These are phyloP conservation scores for Xylaria intraflava DNA, from an alignment of 495 filamentous ascomycete genomes.

Conservation along the genomic window DNA sequence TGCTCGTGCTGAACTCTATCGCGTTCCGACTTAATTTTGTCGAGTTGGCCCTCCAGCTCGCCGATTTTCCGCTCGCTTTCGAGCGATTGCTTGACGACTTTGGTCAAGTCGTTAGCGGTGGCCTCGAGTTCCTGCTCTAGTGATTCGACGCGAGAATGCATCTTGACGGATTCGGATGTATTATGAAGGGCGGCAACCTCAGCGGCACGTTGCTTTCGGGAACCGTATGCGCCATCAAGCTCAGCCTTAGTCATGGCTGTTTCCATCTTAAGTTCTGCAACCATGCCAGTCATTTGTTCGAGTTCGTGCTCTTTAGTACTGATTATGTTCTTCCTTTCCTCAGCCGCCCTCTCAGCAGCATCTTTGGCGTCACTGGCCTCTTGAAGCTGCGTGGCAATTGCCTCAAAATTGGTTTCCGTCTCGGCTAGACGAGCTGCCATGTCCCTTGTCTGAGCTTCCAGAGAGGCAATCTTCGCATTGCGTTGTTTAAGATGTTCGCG, in stretches of 20 bases:
- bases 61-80: conserved; percentile 81
- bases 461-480: conserved; percentile 40
- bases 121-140: conserved; percentile 75
- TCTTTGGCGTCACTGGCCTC: conserved; percentile 31
- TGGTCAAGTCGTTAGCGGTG: conserved; percentile 79
- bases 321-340: conserved; percentile 37
- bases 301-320: conserved; percentile 58
- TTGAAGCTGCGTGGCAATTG: conserved; percentile 30
- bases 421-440: conserved; percentile 30
- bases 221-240: conserved; percentile 88
- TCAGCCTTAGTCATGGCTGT: conserved; percentile 88
- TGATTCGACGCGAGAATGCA: conserved; percentile 54
- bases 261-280: conserved; percentile 84
- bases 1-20: conserved; percentile 32
- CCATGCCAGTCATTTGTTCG: conserved; percentile 67
- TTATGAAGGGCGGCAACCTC: conserved; percentile 64
- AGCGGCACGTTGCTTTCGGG: conserved; percentile 67
- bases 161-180: conserved; percentile 56
- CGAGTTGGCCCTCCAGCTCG: conserved; percentile 58
- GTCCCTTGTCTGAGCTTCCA: conserved; percentile 38
- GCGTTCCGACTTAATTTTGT: conserved; percentile 28
- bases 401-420: conserved; percentile 28
- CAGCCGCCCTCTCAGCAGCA: conserved; percentile 26
- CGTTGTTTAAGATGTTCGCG: conserved; percentile 47
- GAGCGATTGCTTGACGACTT: conserved; percentile 77